A percentile compares a stretch with the other conserved stretches of the same genome.
Conservation (phyloP, 805 yeast species). For the Middelhovenomyces tepae region DNA sequence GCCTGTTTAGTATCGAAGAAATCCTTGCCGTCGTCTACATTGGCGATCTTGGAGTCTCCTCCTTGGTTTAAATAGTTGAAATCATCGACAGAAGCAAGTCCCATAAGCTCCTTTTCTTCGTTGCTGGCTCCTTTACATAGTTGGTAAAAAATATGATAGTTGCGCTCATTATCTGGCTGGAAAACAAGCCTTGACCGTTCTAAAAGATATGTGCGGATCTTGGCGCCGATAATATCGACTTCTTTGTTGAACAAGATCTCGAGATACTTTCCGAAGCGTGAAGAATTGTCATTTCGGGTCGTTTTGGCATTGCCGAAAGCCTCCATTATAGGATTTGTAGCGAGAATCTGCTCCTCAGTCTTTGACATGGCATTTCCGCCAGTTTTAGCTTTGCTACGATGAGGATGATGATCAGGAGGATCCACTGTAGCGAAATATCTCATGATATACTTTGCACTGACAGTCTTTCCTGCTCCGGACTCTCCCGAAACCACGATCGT, state of each 20-base stretch:
- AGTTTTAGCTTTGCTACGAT: conserved; percentile 18
- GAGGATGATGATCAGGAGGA: conserved; percentile 28
- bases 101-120: conserved; percentile 46
- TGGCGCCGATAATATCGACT: conserved; percentile 84
- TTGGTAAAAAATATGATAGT: conserved; percentile 93
- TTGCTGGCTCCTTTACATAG: conserved; percentile 57
- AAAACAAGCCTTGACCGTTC: conserved; percentile 92
- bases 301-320: conserved; percentile 99
- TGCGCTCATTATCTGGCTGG: conserved; percentile 85
- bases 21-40: conserved; percentile 77
- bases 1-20: conserved; percentile 71
- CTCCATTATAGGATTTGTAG: conserved; percentile 96
- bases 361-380: conserved; percentile 62
- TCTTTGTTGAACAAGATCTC: conserved; percentile 76
- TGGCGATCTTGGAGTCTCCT: conserved; percentile 56
- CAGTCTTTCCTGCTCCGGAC: conserved; percentile 98
- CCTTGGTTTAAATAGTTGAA: conserved; percentile 86
- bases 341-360: conserved; percentile 88
- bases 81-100: conserved; percentile 56
- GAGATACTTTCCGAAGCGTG: conserved; percentile 92
- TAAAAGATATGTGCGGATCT: conserved; percentile 82
- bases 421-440: conserved; percentile 95
- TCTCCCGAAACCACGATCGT: conserved; percentile 97
- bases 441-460: conserved; percentile 94
- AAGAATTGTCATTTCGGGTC: conserved; percentile 92